phyloP scores from a whole-genome alignment of 768 basidiomycete species.

The Bullera alba region DNA sequence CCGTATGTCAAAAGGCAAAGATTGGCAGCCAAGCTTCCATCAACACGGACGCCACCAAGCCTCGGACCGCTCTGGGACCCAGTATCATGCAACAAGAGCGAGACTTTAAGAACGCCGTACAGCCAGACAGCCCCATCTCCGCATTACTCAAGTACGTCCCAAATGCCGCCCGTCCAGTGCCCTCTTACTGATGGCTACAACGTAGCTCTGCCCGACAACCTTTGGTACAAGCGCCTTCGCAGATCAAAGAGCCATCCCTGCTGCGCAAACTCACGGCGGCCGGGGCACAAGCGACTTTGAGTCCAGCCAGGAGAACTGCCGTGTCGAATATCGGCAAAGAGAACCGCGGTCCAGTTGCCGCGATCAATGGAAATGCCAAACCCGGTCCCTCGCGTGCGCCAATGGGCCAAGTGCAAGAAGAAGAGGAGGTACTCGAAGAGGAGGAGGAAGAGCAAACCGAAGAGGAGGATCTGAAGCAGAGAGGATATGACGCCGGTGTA shows the following conservation, averaged over 20 bases:
- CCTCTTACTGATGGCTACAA: not conserved
- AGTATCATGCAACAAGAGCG: slow-evolving; percentile 56
- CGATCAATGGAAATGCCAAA: not conserved
- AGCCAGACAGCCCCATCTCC: slow-evolving; percentile 89
- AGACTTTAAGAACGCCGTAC: slow-evolving; percentile 93
- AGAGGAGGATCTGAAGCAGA: slow-evolving; percentile 49
- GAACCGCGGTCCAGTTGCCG: no score
- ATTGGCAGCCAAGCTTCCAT: slow-evolving; percentile 33
- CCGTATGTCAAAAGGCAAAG: slow-evolving; percentile 48
- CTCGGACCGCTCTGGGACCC: slow-evolving; percentile 34
- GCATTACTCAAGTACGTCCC: slow-evolving; percentile 59
- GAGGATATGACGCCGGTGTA: slow-evolving; percentile 30
- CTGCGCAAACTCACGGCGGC: slow-evolving; percentile 38
- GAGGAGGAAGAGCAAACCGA: slow-evolving; percentile 49
- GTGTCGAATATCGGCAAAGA: slow-evolving; percentile 8
- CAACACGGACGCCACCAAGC: slow-evolving; percentile 14
- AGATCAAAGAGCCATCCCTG: slow-evolving; percentile 40
- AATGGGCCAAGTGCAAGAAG: slow-evolving; percentile 25
- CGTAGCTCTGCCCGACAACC: slow-evolving; percentile 73
- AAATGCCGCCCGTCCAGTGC: not conserved
- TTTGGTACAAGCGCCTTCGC: slow-evolving; percentile 56
- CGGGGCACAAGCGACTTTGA: slow-evolving; percentile 56
- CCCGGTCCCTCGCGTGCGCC: slow-evolving; percentile 13
- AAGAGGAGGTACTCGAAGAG: slow-evolving; percentile 50
- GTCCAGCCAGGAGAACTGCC: slow-evolving; percentile 40